Evolutionary conservation across 164 flowering plant genomes (phyloP), one percentile per base, ranked within the genome.

Genomic region (Umbellularia californica): DNA sequence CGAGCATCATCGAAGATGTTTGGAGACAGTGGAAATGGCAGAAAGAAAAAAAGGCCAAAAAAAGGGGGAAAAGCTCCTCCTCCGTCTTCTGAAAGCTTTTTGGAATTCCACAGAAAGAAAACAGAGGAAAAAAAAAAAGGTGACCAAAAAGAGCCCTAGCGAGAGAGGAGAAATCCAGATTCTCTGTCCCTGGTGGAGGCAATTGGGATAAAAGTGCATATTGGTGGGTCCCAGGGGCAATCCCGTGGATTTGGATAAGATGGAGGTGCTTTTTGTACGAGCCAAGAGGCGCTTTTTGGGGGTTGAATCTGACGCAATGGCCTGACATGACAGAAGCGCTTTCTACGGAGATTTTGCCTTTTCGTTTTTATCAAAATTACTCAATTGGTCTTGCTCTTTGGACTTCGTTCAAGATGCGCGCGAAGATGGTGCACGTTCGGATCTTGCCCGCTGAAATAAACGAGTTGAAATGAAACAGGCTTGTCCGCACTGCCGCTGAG

Each of bases 161-260:
- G 33, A 70, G 63, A 55, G 1, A 58, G 50, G 41, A 70, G 41
- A 71, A 30, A 71, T 58, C 65, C 25, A 22, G 66, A 71, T 30
- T 71, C 74, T 28, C 47, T 27, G 64, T 41, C 58, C 74, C 24
- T 58, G 65, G 74, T 71, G 74, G 74, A 71, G 74, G 74, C 28
- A 58, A 58, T 71, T 30, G 65, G 74, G 64, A 52, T 71, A 71
- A 71, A 71, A 71, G 74, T 58, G 74, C 74, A 71, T 9, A 13
- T 33, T 30, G 2, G 66, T 71, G 74, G 74, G 66, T 9, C 74
- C 74, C 50, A 28, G 69, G 69, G 69, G 69, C 28, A 67, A 10
- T 67, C 28, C 33, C 20, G 69, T 33, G 9, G 17, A 25, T 67
- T 13, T 67, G 15, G 47, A 25, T 14, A 4, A 12, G n/a, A 3